These are phyloP conservation scores for Xerocomellus amylosporus DNA, from an alignment of 768 basidiomycete species.

Conservation along the genomic window DNA sequence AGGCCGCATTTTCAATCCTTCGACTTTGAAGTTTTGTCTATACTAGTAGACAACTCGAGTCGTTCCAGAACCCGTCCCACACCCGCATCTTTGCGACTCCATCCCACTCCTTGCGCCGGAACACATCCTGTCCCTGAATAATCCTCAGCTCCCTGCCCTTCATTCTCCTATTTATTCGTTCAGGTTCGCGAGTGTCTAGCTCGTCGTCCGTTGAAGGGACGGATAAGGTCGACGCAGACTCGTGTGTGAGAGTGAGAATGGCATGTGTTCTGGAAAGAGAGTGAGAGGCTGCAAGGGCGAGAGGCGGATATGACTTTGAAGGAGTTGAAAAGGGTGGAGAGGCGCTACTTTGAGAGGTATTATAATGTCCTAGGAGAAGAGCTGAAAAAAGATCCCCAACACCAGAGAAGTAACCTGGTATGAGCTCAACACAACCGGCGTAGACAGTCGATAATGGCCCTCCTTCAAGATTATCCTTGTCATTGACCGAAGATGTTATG, in stretches of 20 bases:
- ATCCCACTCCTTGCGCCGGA: constrained; percentile 44
- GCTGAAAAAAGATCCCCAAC: constrained; percentile 98
- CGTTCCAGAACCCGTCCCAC: constrained; percentile 38
- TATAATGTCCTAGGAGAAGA: constrained; percentile 80
- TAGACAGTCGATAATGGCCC: constrained; percentile 48
- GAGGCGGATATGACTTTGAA: constrained; percentile 10
- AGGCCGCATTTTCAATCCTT: no score
- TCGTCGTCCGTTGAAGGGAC: constrained; percentile 80
- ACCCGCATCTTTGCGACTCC: constrained; percentile 29
- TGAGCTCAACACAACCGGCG: constrained; percentile 68
- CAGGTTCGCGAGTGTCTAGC: constrained; percentile 57
- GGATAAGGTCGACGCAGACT: constrained; percentile 40
- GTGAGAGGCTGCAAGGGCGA: constrained; percentile 51
- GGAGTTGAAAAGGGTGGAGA: constrained; percentile 1
- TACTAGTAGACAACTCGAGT: not conserved
- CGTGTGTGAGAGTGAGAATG: constrained; percentile 63
- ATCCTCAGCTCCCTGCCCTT: constrained; percentile 81
- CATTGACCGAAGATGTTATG: constrained; percentile 60
- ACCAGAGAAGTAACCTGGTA: constrained; percentile 92
- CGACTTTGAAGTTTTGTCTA: no score
- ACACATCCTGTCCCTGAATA: constrained; percentile 71
- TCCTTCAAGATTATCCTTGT: constrained; percentile 14
- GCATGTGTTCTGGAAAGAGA: constrained; percentile 74
- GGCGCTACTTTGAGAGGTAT: constrained; percentile 22
- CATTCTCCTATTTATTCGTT: constrained; percentile 71